Percentiles rank a stretch among this genome's conserved stretches.
Evolutionary conservation across 331 rosid species (phyloP).

Genomic region (Spiraea crenata): DNA sequence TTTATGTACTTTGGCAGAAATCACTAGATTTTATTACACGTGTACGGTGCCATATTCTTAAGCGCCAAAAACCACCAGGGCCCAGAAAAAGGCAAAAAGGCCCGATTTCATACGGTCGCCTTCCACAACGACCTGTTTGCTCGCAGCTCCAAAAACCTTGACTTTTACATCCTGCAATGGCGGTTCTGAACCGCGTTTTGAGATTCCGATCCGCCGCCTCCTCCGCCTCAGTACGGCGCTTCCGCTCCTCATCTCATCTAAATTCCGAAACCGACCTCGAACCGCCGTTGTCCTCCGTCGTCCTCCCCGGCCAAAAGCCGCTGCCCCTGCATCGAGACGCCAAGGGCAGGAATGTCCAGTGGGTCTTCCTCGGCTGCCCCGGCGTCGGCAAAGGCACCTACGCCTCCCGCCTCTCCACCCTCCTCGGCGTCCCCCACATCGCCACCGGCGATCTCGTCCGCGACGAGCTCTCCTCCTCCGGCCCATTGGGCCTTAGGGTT

Average conservation of each 20-base stretch:
- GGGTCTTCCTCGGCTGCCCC: constrained; percentile 55
- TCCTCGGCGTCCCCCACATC: constrained; percentile 53
- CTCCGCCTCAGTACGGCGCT: constrained; percentile 18
- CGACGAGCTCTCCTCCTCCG: constrained; percentile 48
- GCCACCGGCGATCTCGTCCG: constrained; percentile 61
- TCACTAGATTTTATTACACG: neutral
- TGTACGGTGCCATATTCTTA: neutral
- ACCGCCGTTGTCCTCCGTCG: constrained; percentile 2
- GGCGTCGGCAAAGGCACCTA: constrained; percentile 59
- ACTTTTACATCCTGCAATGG: constrained; percentile 21
- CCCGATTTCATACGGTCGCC: neutral
- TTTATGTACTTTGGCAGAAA: neutral
- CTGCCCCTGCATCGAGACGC: constrained; percentile 26
- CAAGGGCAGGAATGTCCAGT: constrained; percentile 34
- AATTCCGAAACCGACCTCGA: constrained; percentile 28
- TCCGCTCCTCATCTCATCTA: constrained; percentile 19
- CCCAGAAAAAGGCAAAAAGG: neutral
- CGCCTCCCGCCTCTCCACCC: constrained; percentile 43
- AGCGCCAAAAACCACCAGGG: neutral
- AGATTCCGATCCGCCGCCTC: constrained; percentile 3
- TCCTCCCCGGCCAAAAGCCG: constrained; percentile 6
- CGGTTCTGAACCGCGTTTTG: constrained; percentile 28
- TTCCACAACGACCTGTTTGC: neutral
- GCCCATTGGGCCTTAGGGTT: constrained; percentile 43
- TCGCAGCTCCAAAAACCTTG: neutral